phyloP scores from a whole-genome alignment of 495 filamentous ascomycete genomes.

The Penicillium robsamsonii region DNA sequence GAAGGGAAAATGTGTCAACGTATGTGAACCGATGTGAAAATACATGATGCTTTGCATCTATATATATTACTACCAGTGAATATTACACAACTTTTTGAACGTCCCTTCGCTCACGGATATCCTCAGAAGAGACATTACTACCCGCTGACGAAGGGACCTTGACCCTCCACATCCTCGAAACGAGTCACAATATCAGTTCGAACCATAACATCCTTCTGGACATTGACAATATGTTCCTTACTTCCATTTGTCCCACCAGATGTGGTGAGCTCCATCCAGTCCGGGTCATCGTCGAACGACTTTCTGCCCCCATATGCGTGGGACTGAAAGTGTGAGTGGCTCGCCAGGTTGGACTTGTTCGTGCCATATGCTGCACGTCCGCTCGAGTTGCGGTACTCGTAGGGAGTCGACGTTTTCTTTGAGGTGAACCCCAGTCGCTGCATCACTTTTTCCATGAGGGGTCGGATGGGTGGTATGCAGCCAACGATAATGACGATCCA shows the following conservation, averaged over 20 bases:
- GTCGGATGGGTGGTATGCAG: constrained; percentile 28
- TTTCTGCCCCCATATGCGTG: constrained; percentile 3
- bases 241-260: constrained; percentile 1
- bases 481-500: constrained; percentile 33
- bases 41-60: no score
- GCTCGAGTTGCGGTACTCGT: constrained; percentile 3
- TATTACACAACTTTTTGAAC: not conserved
- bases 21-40: no score
- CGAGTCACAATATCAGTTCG: constrained; percentile 8
- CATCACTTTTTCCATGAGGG: constrained; percentile 20
- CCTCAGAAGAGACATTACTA: not conserved
- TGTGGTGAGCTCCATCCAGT: constrained; percentile 8
- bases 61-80: no score
- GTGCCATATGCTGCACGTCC: constrained; percentile 6
- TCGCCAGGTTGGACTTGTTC: constrained; percentile 2
- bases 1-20: not conserved
- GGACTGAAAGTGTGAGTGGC: constrained; percentile 4
- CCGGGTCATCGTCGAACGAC: not conserved
- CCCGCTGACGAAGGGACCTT: not conserved
- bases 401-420: constrained; percentile 13
- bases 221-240: constrained; percentile 8
- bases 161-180: constrained; percentile 5
- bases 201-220: not conserved
- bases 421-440: constrained; percentile 13
- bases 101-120: not conserved